Evolutionary conservation across 805 yeast species (phyloP).

Genomic region (Wickerhamiella occidentalis): DNA sequence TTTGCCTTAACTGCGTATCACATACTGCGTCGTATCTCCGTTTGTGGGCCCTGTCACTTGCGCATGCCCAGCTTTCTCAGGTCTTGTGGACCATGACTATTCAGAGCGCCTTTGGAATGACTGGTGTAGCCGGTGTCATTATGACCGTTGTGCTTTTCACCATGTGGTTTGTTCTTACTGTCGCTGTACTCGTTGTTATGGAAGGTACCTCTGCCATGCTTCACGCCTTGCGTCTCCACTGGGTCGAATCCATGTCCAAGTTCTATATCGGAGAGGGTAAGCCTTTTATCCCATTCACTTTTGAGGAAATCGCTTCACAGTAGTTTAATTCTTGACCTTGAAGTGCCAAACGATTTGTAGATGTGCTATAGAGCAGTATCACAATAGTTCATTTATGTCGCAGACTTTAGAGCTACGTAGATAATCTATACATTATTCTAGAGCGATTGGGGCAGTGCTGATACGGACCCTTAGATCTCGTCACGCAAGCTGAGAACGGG

Average conservation of each 20-base stretch:
- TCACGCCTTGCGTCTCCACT: slow-evolving; percentile 94
- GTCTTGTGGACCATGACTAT: slow-evolving; percentile 96
- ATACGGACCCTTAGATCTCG: no score
- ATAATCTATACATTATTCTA: no score
- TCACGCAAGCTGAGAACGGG: no score
- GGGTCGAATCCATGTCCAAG: slow-evolving; percentile 99
- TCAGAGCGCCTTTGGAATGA: slow-evolving; percentile 56
- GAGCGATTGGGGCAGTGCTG: no score
- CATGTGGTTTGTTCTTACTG: slow-evolving; percentile 90
- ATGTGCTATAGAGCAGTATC: no score
- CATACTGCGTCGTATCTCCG: slow-evolving; percentile 96
- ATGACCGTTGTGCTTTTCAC: slow-evolving; percentile 74
- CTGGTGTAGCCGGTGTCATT: slow-evolving; percentile 55
- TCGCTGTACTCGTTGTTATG: slow-evolving; percentile 85
- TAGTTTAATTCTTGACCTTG: no score
- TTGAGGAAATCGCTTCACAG: slow-evolving; percentile 24
- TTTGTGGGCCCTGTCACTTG: slow-evolving; percentile 93
- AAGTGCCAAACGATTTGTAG: no score
- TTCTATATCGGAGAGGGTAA: slow-evolving; percentile 95
- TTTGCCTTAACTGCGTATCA: slow-evolving; percentile 93
- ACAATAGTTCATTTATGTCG: no score
- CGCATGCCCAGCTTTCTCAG: slow-evolving; percentile 91
- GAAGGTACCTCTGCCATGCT: slow-evolving; percentile 99
- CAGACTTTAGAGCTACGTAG: no score
- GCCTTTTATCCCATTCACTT: slow-evolving; percentile 79